Evolutionary conservation across 1,284 basidiomycete species (phyloP).

Genomic region (Mycosarcoma mackinlayi): DNA sequence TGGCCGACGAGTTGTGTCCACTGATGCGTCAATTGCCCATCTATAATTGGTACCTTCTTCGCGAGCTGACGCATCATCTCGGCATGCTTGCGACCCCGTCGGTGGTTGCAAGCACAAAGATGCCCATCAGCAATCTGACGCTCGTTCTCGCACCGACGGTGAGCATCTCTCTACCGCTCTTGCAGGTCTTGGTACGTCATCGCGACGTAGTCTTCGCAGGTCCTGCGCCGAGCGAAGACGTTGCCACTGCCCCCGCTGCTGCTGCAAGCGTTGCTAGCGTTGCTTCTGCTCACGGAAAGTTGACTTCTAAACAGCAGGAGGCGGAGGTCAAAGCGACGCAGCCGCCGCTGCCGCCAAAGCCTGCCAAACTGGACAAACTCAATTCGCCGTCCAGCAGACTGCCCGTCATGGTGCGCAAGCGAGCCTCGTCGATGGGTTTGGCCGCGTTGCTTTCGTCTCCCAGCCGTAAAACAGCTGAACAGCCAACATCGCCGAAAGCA

Average conservation of each 20-base stretch:
- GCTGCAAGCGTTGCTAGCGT: background rate
- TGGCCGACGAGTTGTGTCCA: conserved; percentile 22
- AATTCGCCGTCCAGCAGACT: conserved; percentile 21
- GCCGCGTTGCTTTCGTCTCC: conserved; percentile 12
- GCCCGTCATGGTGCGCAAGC: conserved; percentile 31
- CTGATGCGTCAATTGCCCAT: conserved; percentile 45
- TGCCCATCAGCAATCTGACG: conserved; percentile 63
- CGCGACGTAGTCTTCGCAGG: conserved; percentile 42
- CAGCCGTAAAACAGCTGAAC: background rate
- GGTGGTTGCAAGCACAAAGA: conserved; percentile 57
- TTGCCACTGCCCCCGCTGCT: conserved; percentile 10
- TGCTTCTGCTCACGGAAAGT: no score
- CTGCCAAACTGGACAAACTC: conserved; percentile 29
- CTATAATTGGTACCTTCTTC: conserved; percentile 64
- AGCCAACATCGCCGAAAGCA: background rate
- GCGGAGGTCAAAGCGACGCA: no score
- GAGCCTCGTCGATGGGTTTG: conserved; percentile 20
- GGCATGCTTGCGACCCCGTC: conserved; percentile 36
- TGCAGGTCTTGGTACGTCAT: conserved; percentile 55
- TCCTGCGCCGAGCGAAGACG: conserved; percentile 20
- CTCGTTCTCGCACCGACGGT: conserved; percentile 65
- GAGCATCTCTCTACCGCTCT: conserved; percentile 49
- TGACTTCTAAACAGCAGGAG: no score
- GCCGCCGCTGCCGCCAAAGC: conserved; percentile 21
- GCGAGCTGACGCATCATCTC: conserved; percentile 59